These are phyloP conservation scores for Orbilia ellipsospora DNA, from an alignment of 2,329 filamentous ascomycete genomes.

Conservation along the genomic window DNA sequence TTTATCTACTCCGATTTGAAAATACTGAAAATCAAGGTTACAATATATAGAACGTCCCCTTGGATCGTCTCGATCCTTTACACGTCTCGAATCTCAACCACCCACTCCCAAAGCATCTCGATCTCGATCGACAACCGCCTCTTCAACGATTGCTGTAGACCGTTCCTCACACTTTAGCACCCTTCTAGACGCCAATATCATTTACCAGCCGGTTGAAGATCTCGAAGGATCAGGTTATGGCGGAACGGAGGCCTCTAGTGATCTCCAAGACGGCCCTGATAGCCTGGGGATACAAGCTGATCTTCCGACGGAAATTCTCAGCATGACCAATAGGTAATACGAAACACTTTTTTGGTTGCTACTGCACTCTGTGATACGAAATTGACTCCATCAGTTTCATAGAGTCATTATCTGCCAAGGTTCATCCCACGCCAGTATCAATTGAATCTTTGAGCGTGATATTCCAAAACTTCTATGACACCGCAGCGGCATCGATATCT, in stretches of 20 bases:
- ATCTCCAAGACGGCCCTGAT: constrained; percentile 39
- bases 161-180: constrained; percentile 40
- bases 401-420: constrained; percentile 86
- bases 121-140: constrained; percentile 56
- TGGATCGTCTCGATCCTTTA: constrained; percentile 65
- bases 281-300: constrained; percentile 74
- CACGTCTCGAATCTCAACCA: constrained; percentile 63
- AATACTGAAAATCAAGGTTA: too few relatives aligned
- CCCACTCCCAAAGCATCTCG: constrained; percentile 2
- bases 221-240: constrained; percentile 9
- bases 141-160: constrained; percentile 50
- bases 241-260: constrained; percentile 8
- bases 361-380: constrained; percentile 45
- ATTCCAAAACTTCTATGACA: constrained; percentile 93
- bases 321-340: constrained; percentile 82
- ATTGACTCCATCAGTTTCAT: constrained; percentile 74
- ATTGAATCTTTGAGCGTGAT: constrained; percentile 84
- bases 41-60: constrained; percentile 55
- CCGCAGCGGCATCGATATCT: constrained; percentile 69
- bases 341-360: neutral
- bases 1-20: too few relatives aligned
- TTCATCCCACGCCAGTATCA: constrained; percentile 83
- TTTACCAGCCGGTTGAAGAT: constrained; percentile 48
- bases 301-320: constrained; percentile 91
- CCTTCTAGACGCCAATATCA: constrained; percentile 25